Conservation (phyloP, 2,329 filamentous ascomycete species). For the Metarhizium sp. region DNA sequence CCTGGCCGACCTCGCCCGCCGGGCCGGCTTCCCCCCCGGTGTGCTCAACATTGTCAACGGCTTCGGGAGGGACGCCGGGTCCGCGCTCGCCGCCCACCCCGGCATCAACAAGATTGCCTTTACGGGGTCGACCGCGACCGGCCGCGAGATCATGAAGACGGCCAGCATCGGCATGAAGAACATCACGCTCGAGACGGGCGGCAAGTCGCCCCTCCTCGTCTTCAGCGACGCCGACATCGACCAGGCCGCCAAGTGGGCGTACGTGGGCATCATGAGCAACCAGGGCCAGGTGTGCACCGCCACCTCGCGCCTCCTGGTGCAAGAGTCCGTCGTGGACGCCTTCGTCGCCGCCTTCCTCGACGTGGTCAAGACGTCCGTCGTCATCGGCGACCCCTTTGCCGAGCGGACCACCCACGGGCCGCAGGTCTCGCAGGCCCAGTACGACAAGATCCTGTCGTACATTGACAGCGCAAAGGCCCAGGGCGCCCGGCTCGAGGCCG, state of each 20-base stretch:
- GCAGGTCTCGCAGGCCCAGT: conserved; percentile 62
- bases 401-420: conserved; percentile 66
- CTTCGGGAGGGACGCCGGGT: conserved; percentile 56
- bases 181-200: conserved; percentile 57
- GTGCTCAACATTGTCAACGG: conserved; percentile 72
- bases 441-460: conserved; percentile 60
- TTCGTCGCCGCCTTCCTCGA: conserved; percentile 56
- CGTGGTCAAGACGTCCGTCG: conserved; percentile 46
- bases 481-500: conserved; percentile 56
- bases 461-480: conserved; percentile 61
- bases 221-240: conserved; percentile 59
- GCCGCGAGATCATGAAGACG: conserved; percentile 66
- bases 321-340: conserved; percentile 49
- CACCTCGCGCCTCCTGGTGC: conserved; percentile 55
- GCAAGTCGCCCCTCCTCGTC: conserved; percentile 55
- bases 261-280: conserved; percentile 46
- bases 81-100: conserved; percentile 57
- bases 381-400: conserved; percentile 62
- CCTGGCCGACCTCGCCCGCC: conserved; percentile 56
- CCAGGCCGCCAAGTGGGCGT: conserved; percentile 54
- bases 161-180: conserved; percentile 58
- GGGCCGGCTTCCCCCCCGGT: conserved; percentile 70
- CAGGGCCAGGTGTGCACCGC: conserved; percentile 58
- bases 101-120: conserved; percentile 71
- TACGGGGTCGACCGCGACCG: conserved; percentile 65